Conservation (phyloP, 495 filamentous ascomycete species). For the Aspergillus panamensis region DNA sequence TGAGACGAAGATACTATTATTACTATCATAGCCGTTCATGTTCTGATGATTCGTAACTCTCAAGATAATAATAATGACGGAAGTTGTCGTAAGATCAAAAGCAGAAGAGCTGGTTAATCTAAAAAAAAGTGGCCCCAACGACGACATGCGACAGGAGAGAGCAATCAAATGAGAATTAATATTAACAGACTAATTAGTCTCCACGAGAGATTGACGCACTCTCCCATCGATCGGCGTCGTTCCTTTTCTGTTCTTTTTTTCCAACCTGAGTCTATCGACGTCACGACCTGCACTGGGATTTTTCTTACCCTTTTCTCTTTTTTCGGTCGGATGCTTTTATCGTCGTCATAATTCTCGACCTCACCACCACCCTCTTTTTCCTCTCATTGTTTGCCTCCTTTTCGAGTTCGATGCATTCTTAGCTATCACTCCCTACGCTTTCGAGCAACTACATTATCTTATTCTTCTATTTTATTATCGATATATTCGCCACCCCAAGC, state of each 20-base stretch:
- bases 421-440: neutral
- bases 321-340: neutral
- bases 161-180: too few relatives aligned
- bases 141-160: neutral
- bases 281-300: conserved; percentile 10
- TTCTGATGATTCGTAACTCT: too few relatives aligned
- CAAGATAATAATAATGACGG: too few relatives aligned
- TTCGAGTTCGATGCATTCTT: neutral
- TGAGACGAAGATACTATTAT: neutral
- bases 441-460: too few relatives aligned
- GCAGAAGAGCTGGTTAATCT: too few relatives aligned
- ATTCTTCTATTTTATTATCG: neutral
- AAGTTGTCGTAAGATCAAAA: too few relatives aligned
- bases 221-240: conserved; percentile 8
- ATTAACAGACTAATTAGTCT: neutral
- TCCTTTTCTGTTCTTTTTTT: conserved; percentile 9
- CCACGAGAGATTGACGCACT: conserved; percentile 8
- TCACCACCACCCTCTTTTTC: conserved; percentile 1
- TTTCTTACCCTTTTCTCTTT: conserved; percentile 3
- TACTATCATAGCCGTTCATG: too few relatives aligned
- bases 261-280: conserved; percentile 8
- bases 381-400: neutral
- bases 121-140: too few relatives aligned
- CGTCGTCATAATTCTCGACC: neutral
- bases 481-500: conserved; percentile 2